These are phyloP conservation scores for Aristolochia fimbriata DNA, from an alignment of 164 flowering plant species.

Conservation along the genomic window DNA sequence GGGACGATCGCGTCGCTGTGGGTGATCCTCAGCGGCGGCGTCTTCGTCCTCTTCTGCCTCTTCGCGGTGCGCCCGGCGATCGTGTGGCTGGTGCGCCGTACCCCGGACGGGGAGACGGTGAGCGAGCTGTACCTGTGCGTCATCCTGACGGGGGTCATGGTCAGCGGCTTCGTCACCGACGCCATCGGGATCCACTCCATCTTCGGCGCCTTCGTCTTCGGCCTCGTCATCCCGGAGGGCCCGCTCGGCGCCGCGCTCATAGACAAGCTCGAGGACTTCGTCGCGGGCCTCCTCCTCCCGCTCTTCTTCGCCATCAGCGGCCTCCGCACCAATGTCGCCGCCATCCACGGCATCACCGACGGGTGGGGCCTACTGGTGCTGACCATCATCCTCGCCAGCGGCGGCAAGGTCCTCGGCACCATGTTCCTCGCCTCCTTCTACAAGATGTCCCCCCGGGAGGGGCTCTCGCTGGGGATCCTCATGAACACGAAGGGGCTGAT, in stretches of 20 bases:
- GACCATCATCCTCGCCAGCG: conserved; percentile 9
- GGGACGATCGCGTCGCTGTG: background rate
- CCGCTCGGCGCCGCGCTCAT: conserved; percentile 23
- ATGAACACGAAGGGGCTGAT: conserved; percentile 54
- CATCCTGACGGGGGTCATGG: conserved; percentile 28
- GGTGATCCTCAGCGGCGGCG: conserved; percentile 5
- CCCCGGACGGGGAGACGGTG: conserved; percentile 22
- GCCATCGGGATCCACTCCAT: conserved; percentile 38
- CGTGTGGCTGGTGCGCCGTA: conserved; percentile 18
- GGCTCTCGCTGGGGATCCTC: conserved; percentile 32
- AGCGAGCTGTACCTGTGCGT: conserved; percentile 23
- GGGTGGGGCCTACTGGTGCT: conserved; percentile 1
- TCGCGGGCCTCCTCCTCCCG: conserved; percentile 37
- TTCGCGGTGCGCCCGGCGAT: conserved; percentile 24
- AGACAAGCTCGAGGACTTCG: conserved; percentile 38
- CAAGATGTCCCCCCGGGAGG: conserved; percentile 23
- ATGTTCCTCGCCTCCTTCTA: conserved; percentile 12
- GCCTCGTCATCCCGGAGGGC: conserved; percentile 35
- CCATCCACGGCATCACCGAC: background rate
- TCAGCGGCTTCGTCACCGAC: conserved; percentile 33
- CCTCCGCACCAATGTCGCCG: conserved; percentile 3
- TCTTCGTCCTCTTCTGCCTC: conserved; percentile 18
- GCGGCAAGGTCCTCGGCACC: conserved; percentile 27
- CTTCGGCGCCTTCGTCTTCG: conserved; percentile 46
- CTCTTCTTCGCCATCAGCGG: conserved; percentile 35